Conservation (phyloP, 306 rosid genomes). For the Purshia tridentata region DNA sequence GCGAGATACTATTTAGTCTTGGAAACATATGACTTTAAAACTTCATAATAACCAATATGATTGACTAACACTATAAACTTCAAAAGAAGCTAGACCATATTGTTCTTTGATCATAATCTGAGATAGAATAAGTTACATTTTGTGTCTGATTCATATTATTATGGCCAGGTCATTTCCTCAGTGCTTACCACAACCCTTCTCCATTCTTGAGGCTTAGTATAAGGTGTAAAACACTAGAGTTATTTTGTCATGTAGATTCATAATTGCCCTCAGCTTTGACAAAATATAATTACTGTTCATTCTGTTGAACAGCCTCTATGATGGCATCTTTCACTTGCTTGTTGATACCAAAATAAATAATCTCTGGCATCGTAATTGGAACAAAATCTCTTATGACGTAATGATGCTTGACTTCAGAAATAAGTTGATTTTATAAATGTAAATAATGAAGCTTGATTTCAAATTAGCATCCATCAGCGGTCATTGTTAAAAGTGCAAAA, state of each 20-base stretch:
- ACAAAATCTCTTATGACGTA: background rate
- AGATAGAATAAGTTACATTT: background rate
- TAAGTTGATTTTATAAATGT: background rate
- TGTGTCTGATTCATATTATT: conserved; percentile 1
- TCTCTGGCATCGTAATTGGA: background rate
- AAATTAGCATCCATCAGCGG: background rate
- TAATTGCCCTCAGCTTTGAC: background rate
- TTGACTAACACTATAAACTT: background rate
- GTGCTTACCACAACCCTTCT: background rate
- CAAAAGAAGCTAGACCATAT: background rate
- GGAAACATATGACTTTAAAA: background rate
- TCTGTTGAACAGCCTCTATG: background rate
- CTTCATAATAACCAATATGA: background rate
- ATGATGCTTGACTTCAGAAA: background rate
- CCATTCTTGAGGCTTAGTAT: background rate
- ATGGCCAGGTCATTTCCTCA: background rate
- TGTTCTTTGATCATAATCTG: background rate
- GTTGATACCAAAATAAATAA: background rate
- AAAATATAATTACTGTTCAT: background rate
- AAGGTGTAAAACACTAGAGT: background rate
- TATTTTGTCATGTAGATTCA: background rate
- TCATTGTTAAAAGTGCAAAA: conserved; percentile 8
- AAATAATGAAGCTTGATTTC: conserved; percentile 2
- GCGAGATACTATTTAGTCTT: background rate
- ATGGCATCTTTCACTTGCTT: background rate